phyloP scores from a whole-genome alignment of 139 green algal species.

The Tetraselmis striata region DNA sequence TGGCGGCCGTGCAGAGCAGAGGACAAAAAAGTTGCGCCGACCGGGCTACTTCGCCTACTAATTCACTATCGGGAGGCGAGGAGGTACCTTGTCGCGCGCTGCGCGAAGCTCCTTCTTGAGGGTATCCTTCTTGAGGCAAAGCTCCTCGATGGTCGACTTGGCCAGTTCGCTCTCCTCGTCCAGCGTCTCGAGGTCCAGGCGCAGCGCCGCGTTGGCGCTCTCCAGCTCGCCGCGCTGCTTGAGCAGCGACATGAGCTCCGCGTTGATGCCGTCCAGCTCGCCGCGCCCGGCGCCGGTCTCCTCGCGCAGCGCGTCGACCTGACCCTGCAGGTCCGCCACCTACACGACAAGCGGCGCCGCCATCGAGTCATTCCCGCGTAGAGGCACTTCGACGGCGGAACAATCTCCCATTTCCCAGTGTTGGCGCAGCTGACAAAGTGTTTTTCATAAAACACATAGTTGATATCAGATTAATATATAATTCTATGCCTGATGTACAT shows the following conservation, averaged over 20 bases:
- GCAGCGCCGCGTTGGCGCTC: neutral
- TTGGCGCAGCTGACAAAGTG: no score
- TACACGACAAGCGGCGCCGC: no score
- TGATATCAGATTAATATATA: no score
- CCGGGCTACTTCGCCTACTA: no score
- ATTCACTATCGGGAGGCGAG: no score
- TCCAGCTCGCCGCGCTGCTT: neutral
- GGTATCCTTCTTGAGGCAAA: neutral
- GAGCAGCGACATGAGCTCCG: neutral
- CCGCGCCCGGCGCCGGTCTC: neutral
- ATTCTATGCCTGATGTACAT: no score
- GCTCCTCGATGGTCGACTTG: neutral
- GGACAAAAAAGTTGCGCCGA: no score
- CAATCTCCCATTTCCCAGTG: no score
- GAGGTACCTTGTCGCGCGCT: neutral
- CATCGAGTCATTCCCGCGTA: no score
- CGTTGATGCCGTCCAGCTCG: neutral
- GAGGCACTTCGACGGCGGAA: no score
- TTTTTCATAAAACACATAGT: no score
- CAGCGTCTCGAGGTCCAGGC: neutral
- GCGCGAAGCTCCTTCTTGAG: neutral
- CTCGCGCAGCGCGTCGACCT: neutral
- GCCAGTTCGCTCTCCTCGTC: neutral
- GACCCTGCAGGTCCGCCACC: neutral
- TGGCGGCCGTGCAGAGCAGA: no score